phyloP scores from a whole-genome alignment of 1,284 basidiomycete genomes.

The Irpex lacteus region DNA sequence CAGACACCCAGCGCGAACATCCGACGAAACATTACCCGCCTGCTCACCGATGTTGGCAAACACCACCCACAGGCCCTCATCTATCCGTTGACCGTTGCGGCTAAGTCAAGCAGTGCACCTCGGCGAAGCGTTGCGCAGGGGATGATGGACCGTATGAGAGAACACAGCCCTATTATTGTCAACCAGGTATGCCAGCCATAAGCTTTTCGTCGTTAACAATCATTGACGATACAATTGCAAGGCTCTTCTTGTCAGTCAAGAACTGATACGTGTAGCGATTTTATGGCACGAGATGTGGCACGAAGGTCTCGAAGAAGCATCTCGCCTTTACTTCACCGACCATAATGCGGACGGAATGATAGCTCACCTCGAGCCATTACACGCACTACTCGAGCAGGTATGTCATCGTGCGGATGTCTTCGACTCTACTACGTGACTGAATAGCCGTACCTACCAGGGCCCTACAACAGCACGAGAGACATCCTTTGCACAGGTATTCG shows the following conservation, averaged over 20 bases:
- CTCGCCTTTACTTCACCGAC: conserved; percentile 95
- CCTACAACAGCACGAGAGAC: conserved; percentile 95
- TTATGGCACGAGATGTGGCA: conserved; percentile 99
- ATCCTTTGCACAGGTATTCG: conserved; percentile 94
- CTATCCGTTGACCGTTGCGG: conserved; percentile 97
- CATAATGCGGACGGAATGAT: conserved; percentile 99
- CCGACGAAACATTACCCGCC: conserved; percentile 85
- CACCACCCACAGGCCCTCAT: conserved; percentile 98
- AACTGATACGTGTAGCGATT: conserved; percentile 97
- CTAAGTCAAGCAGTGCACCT: conserved; percentile 87
- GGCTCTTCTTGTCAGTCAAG: conserved; percentile 90
- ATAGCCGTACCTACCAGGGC: conserved; percentile 47
- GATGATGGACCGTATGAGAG: conserved; percentile 94
- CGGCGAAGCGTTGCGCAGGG: conserved; percentile 83
- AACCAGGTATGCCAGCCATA: conserved; percentile 59
- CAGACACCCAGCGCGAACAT: conserved; percentile 92
- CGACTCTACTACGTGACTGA: background rate
- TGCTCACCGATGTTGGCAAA: conserved; percentile 92
- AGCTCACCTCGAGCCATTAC: conserved; percentile 88
- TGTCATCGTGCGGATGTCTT: conserved; percentile 26
- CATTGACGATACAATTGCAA: conserved; percentile 24
- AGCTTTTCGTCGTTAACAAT: background rate
- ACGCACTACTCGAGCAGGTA: conserved; percentile 90
- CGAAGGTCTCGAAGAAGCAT: conserved; percentile 97
- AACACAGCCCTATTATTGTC: conserved; percentile 88